Percentiles rank a stretch among this genome's conserved stretches.
Evolutionary conservation across 2,329 filamentous ascomycete species (phyloP).

Genomic region (Colletotrichum sidae): DNA sequence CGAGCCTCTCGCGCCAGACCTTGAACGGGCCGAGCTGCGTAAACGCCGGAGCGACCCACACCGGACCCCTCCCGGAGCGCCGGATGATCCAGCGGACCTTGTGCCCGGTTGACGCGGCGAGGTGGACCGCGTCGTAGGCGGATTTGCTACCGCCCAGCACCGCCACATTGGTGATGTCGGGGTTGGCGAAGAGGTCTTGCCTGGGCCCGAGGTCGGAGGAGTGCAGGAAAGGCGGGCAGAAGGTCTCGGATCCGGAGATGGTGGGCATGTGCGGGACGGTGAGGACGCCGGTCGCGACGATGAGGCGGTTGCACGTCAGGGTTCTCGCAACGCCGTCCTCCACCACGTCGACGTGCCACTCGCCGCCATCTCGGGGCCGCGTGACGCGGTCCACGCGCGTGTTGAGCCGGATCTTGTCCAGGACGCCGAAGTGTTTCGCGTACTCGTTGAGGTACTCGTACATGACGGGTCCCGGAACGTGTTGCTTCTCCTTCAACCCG

Average conservation of each 20-base stretch:
- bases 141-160: slow-evolving; percentile 73
- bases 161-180: slow-evolving; percentile 53
- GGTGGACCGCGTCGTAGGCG: slow-evolving; percentile 72
- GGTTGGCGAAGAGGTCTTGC: slow-evolving; percentile 45
- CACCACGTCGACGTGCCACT: slow-evolving; percentile 44
- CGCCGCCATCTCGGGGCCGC: slow-evolving; percentile 47
- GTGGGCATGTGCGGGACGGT: slow-evolving; percentile 67
- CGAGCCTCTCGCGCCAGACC: slow-evolving; percentile 62
- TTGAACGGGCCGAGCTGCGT: slow-evolving; percentile 63
- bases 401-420: slow-evolving; percentile 59
- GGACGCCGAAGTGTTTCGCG: slow-evolving; percentile 63
- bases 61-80: slow-evolving; percentile 65
- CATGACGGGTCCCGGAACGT: slow-evolving; percentile 68
- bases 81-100: slow-evolving; percentile 70
- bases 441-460: slow-evolving; percentile 69
- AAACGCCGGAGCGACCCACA: slow-evolving; percentile 61
- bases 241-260: slow-evolving; percentile 61
- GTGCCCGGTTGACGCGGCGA: slow-evolving; percentile 63
- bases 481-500: slow-evolving; percentile 44
- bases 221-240: slow-evolving; percentile 68
- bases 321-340: slow-evolving; percentile 16
- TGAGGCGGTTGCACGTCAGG: slow-evolving; percentile 58
- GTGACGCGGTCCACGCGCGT: slow-evolving; percentile 62
- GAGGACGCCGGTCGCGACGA: slow-evolving; percentile 72
- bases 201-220: slow-evolving; percentile 60